Base-by-base conservation (phyloP, 495 filamentous ascomycete genomes). In the Penicillium paxilli region DNA sequence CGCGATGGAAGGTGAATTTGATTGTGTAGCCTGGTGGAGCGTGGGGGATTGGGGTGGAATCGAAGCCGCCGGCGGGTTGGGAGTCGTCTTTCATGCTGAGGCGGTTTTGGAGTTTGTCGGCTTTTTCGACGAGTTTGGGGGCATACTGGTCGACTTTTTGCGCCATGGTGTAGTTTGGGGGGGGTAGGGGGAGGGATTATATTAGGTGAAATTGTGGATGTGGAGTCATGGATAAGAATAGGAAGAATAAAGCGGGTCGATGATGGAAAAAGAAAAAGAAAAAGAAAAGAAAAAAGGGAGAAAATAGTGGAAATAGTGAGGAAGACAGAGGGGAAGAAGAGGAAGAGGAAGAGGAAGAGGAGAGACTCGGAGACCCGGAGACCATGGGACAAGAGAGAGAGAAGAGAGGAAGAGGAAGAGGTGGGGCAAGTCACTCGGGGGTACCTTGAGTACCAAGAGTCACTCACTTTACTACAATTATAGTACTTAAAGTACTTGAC, bases 1-100 rank as follows among this genome's bases (percentile, higher is more conserved):
- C 92, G 20, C 83, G 81, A 66, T 92, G 87, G 66, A 98, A 91
- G 44, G 84, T 92, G 65, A 98, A 84, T 59, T 87, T 87, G 57
- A 98, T 64, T 1, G 89, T 95, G 69, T 89, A 96, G 12, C 91
- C 91, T 14, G 82, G 82, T 16, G 84, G 84, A 2, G 83, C 84
- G 51, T 77, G 67, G 1, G 92, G 89, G 10, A 96, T 74, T 4
- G 89, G 88, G 2, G 90, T 96, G 16, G 71, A 63, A 70, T 96
- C 91, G 61, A 80, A 92, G 14, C 92, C 92, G 16, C 92, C 92
- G 4, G 86, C 80, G 2, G 90, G 90, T 40, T 76, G 56, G 2
- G 62, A 40, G 8, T 66, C 49, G 45, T 59, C 57, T 25, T 65
- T 66, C 60, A 66, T 65, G 14, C 66, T 61, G 20, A 66, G 47